Evolutionary conservation across 1,284 basidiomycete genomes (phyloP).

Genomic region (Boletus sp.): DNA sequence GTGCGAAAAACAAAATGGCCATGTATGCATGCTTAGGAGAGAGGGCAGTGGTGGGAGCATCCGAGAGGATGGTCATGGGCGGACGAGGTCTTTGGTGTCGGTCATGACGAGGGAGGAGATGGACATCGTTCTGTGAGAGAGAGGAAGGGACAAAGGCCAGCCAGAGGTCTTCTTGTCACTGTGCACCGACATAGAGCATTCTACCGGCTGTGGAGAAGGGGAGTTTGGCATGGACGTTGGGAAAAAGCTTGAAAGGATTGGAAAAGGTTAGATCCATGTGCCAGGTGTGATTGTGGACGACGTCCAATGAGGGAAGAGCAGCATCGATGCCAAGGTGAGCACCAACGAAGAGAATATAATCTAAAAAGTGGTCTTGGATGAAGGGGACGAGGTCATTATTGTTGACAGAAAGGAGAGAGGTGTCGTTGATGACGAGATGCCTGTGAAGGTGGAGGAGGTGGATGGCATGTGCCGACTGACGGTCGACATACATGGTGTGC

Average conservation of each 20-base stretch:
- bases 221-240: not conserved
- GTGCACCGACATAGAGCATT: constrained; percentile 12
- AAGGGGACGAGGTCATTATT: constrained; percentile 3
- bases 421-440: too few species aligned
- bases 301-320: not conserved
- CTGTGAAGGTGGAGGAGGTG: too few species aligned
- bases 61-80: not conserved
- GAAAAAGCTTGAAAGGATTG: constrained; percentile 5
- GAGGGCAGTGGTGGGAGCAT: constrained; percentile 1
- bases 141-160: constrained; percentile 11
- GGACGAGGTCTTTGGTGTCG: too few species aligned
- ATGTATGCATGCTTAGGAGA: not conserved
- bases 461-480: too few species aligned
- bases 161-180: constrained; percentile 15
- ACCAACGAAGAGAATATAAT: constrained; percentile 12
- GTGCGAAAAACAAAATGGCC: not conserved
- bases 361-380: constrained; percentile 6
- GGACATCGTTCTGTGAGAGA: not conserved
- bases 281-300: constrained; percentile 1
- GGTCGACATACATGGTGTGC: too few species aligned
- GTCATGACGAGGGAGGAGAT: too few species aligned
- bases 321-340: constrained; percentile 6
- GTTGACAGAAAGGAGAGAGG: too few species aligned
- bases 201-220: constrained; percentile 8
- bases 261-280: constrained; percentile 11